Base-by-base conservation (phyloP, 148 eudicot genomes). In the Mesembryanthemum crystallinum region DNA sequence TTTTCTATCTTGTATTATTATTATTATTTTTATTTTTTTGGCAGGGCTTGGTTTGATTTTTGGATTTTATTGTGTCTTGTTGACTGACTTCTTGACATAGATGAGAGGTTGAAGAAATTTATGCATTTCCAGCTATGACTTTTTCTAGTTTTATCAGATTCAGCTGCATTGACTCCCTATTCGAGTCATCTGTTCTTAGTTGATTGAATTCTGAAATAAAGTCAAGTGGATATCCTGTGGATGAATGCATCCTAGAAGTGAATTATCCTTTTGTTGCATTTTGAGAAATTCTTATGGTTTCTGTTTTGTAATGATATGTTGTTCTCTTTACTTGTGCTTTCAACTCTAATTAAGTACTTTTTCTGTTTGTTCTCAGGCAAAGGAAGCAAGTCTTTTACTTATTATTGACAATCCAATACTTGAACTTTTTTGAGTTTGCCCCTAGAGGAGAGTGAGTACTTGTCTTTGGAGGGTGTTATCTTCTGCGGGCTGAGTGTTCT, bases 391-490 rank as follows among this genome's bases (percentile, higher is more conserved):
- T 45, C 39, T 8, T 59, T 15, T 61, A 24, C 12, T 27, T 73
- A 14, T 15, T 15, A 45, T n/a, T n/a, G 23, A 30, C 51, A 2
- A 37, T 54, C 23, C 54, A 58, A 55, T 14, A 28, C 35, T 54
- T 24, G 39, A 55, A n/a, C 27, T 17, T 75, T 52, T 18, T 39
- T 55, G 65, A 54, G 18, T 58, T 55, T 69, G 23, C 21, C 32
- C 24, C 23, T 23, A 43, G 45, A 45, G 71, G 82, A 73, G 90
- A 83, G 90, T 74, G 81, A 87, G 71, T 85, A 78, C 69, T 86
- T 80, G 87, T 82, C 86, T 77, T 81, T 54, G 80, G 80, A 84
- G 87, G 82, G 71, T n/a, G 63, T 55, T 61, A 75, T 78, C 83
- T 82, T 78, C 84, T 80, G 76, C 87, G 78, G 77, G 83, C 87